Base-by-base conservation (phyloP, 257 asterid genomes). In the Solanum rostratum region DNA sequence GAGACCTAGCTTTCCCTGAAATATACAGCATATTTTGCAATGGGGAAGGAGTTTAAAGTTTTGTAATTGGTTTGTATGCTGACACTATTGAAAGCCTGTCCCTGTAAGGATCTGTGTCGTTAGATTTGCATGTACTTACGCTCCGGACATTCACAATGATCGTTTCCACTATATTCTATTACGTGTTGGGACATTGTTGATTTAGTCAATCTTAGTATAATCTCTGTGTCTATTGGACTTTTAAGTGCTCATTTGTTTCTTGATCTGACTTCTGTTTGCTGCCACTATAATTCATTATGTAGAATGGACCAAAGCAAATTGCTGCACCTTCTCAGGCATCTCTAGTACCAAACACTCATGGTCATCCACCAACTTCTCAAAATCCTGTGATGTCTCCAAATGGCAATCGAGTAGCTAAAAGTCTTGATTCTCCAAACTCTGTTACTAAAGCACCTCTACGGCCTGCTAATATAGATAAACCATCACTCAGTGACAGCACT, bases 251-350 rank as follows among this genome's bases (percentile, higher is more conserved):
- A 33, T 60, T 15, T 3, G 16, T 43, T 53, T 80, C 55, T 24
- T 62, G 70, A 60, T 76, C 70, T 27, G 27, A 37, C 46, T 49
- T 13, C 8, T 18, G 14, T 18, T 80, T 81, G 50, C 83, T 39
- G 49, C 33, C 85, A 24, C 80, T 27, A 86, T 24, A 10, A 45
- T 84, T 29, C 66, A 63, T 76, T 53, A 60, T 88, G 79, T 78
- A 96, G 99, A 93, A 95, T 49, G 99, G 99, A 60, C 97, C 98
- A 53, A 95, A 93, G 86, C 95, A 84, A 88, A 90, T 95, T 63
- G 86, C 89, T 45, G 86, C 81, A 37, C 92, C 74, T 24, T 57
- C 91, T 83, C 84, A 11, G 52, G 53, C 88, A 39, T 86, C 41
- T 78, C 52, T 85, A 10, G 89, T 80, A 83, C 86, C 85, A 13